A percentile compares a stretch with the other conserved stretches of the same genome.
phyloP scores from a whole-genome alignment of 495 filamentous ascomycete genomes.

The Letharia columbiana region DNA sequence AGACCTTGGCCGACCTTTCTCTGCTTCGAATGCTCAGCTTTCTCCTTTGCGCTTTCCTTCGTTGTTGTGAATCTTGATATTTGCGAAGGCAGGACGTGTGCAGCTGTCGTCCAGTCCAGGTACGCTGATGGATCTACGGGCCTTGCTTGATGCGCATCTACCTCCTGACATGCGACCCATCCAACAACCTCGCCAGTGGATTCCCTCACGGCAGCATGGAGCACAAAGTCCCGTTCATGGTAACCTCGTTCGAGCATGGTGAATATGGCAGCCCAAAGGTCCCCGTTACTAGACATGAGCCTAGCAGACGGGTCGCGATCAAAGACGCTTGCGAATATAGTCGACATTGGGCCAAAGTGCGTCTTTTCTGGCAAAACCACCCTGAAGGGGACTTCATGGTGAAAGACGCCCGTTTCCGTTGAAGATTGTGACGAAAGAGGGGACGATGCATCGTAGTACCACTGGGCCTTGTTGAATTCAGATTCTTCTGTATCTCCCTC shows the following conservation, averaged over 20 bases:
- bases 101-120: conserved; percentile 1
- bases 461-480: background rate
- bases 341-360: background rate
- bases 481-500: background rate
- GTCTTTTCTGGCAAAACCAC: background rate
- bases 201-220: background rate
- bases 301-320: background rate
- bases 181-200: background rate
- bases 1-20: background rate
- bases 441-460: background rate
- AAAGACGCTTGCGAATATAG: background rate
- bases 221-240: background rate
- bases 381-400: background rate
- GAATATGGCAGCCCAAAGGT: background rate
- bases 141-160: background rate
- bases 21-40: background rate
- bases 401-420: background rate
- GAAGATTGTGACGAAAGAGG: background rate
- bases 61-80: background rate
- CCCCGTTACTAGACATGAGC: background rate
- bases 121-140: background rate
- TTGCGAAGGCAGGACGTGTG: background rate
- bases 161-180: conserved; percentile 2
- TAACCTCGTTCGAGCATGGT: background rate
- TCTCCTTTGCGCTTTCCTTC: background rate